These are phyloP conservation scores for Ustilago loliicola DNA, from an alignment of 1,284 basidiomycete species.

Conservation along the genomic window DNA sequence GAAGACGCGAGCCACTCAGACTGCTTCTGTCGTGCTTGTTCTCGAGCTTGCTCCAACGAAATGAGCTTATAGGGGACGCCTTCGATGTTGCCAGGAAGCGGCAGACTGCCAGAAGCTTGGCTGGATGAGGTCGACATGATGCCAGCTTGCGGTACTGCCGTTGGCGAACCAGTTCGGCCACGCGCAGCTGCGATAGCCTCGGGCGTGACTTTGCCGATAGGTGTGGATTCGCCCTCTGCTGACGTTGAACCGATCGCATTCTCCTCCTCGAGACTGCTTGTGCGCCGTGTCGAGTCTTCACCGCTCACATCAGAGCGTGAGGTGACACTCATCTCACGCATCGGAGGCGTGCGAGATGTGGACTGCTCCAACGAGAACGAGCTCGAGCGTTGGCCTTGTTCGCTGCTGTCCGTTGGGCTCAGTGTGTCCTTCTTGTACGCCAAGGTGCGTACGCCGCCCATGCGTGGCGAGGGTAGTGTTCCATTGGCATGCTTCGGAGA, in stretches of 20 bases:
- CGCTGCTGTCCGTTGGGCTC: slow-evolving; percentile 24
- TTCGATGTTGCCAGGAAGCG: slow-evolving; percentile 52
- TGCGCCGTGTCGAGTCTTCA: slow-evolving; percentile 18
- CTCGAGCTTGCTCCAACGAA: slow-evolving; percentile 58
- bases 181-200: slow-evolving; percentile 11
- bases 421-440: slow-evolving; percentile 34
- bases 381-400: slow-evolving; percentile 15
- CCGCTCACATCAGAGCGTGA: slow-evolving; percentile 7
- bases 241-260: slow-evolving; percentile 2
- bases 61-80: slow-evolving; percentile 66
- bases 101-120: slow-evolving; percentile 38
- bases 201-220: slow-evolving; percentile 21
- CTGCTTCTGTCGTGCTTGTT: slow-evolving; percentile 51
- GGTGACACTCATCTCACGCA: slow-evolving; percentile 21
- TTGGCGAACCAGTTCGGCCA: slow-evolving; percentile 11
- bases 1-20: slow-evolving; percentile 49
- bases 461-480: slow-evolving; percentile 23
- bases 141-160: slow-evolving; percentile 5
- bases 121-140: slow-evolving; percentile 28
- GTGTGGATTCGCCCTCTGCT: slow-evolving; percentile 33
- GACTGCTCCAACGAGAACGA: slow-evolving; percentile 25
- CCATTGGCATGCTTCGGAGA: slow-evolving; percentile 23
- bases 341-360: slow-evolving; percentile 29
- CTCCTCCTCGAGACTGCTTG: slow-evolving; percentile 29
- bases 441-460: slow-evolving; percentile 37